These are phyloP conservation scores for Blumeria graminis DNA, from an alignment of 2,329 filamentous ascomycete genomes.

Conservation along the genomic window DNA sequence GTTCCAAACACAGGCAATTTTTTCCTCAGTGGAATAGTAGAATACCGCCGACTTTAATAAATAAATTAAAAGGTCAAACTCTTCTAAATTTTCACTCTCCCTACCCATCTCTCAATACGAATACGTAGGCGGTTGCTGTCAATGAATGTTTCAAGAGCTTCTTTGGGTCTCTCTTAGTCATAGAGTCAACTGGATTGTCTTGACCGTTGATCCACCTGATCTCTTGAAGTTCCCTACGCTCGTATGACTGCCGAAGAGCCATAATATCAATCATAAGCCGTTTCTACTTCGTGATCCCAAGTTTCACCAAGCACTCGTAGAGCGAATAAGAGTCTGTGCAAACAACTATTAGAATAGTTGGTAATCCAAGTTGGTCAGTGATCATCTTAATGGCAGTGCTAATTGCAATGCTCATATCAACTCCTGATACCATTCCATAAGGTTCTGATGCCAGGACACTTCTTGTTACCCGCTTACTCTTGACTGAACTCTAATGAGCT, in stretches of 20 bases:
- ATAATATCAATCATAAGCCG: not conserved
- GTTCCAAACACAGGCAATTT: no score
- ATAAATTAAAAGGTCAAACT: no score
- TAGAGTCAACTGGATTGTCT: no score
- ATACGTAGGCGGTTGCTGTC: no score
- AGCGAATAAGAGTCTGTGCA: not conserved
- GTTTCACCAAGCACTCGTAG: not conserved
- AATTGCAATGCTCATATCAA: not conserved
- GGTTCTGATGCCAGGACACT: not conserved
- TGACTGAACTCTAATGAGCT: not conserved
- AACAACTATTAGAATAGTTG: not conserved
- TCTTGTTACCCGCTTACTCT: not conserved
- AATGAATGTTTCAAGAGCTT: no score
- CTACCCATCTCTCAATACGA: no score
- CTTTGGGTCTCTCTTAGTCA: no score
- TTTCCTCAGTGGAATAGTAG: no score
- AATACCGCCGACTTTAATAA: no score
- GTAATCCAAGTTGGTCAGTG: not conserved
- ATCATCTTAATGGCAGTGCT: not conserved
- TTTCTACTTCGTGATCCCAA: not conserved
- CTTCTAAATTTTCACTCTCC: no score
- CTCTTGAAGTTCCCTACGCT: no score
- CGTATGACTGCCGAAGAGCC: constrained; percentile 1
- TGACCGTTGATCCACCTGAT: no score
- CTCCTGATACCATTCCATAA: not conserved